These are phyloP conservation scores for Candida freyschussii DNA, from an alignment of 1,139 yeast genomes.

Conservation along the genomic window DNA sequence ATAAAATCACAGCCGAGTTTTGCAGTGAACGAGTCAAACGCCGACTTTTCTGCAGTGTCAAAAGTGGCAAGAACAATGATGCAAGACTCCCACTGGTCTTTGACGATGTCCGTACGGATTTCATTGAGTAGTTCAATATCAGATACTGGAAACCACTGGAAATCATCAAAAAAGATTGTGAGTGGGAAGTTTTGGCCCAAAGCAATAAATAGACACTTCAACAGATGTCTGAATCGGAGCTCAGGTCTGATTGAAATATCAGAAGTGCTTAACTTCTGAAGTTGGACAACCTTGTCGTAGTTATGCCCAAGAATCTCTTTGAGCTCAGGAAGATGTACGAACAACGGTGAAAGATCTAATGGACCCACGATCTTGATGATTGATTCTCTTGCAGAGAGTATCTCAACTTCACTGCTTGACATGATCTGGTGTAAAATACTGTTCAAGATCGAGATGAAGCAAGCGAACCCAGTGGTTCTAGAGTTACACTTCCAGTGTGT, in stretches of 20 bases:
- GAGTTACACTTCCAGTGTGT: constrained; percentile 41
- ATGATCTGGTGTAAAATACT: constrained; percentile 41
- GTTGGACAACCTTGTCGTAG: constrained; percentile 30
- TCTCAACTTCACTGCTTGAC: constrained; percentile 35
- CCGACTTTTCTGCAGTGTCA: constrained; percentile 5
- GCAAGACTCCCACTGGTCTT: constrained; percentile 12
- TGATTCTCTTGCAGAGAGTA: constrained; percentile 41
- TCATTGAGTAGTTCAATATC: constrained; percentile 26
- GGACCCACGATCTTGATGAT: constrained; percentile 36
- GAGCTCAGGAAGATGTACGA: constrained; percentile 43
- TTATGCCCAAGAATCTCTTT: constrained; percentile 41
- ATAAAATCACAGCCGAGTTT: constrained; percentile 26
- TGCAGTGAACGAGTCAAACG: constrained; percentile 17
- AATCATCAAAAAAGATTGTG: constrained; percentile 45
- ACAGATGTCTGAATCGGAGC: constrained; percentile 39
- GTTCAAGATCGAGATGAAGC: constrained; percentile 36
- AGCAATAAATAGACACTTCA: constrained; percentile 40
- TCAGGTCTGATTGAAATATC: constrained; percentile 31
- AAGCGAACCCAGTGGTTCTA: constrained; percentile 31
- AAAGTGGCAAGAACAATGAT: constrained; percentile 16
- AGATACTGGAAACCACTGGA: constrained; percentile 39
- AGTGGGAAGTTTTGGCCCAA: constrained; percentile 39
- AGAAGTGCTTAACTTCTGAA: constrained; percentile 7
- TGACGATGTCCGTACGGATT: constrained; percentile 14
- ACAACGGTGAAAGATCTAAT: constrained; percentile 40